Conservation (phyloP, 139 green algal species). For the Ostreobium quekettii region DNA sequence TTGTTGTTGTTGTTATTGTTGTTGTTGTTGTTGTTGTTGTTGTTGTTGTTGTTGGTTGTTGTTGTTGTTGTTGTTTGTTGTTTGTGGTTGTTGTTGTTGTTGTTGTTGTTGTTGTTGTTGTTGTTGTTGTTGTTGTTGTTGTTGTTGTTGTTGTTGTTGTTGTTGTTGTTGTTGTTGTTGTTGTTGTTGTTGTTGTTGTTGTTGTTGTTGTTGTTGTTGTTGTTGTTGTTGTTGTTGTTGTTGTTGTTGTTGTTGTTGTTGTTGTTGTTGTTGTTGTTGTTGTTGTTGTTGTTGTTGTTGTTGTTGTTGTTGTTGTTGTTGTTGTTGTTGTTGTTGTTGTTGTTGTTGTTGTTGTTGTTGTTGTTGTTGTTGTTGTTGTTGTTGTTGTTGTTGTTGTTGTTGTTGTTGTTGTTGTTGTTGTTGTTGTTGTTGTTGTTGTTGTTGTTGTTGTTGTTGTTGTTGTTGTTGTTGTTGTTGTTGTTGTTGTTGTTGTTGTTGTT, state of each 20-base stretch:
- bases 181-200: constrained; percentile 13
- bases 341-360: constrained; percentile 6
- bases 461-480: too few species aligned
- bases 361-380: constrained; percentile 7
- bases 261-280: constrained; percentile 10
- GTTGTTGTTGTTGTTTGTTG: too few species aligned
- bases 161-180: constrained; percentile 15
- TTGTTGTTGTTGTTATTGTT: constrained; percentile 15
- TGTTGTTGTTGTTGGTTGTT: too few species aligned
- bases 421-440: too few species aligned
- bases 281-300: constrained; percentile 19
- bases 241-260: constrained; percentile 20
- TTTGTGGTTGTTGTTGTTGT: constrained; percentile 17
- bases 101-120: constrained; percentile 16
- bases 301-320: constrained; percentile 16
- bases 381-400: constrained; percentile 8
- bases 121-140: neutral
- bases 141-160: constrained; percentile 15
- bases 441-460: too few species aligned
- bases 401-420: neutral
- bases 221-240: constrained; percentile 19
- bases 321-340: constrained; percentile 2
- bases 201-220: constrained; percentile 18
- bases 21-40: constrained; percentile 15
- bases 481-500: too few species aligned